Conservation (phyloP, 129 eudicot species). For the Centrapalus pauciflorus region DNA sequence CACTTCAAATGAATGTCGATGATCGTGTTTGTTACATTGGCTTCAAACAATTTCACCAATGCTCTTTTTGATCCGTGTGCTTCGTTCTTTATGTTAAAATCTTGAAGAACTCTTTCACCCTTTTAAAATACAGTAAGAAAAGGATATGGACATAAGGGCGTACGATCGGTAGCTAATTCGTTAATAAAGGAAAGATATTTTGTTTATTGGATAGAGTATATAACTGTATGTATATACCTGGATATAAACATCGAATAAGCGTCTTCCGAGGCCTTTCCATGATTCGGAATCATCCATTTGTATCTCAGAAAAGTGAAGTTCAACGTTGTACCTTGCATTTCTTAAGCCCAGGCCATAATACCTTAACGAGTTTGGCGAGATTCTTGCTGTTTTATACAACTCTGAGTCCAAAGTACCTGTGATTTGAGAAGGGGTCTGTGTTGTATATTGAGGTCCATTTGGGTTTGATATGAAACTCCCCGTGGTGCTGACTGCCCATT, state of each 20-base stretch:
- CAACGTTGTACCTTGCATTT: constrained; percentile 46
- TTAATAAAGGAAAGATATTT: not conserved
- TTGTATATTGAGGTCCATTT: constrained; percentile 43
- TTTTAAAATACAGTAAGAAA: constrained; percentile 13
- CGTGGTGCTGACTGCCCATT: constrained; percentile 67
- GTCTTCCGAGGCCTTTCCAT: constrained; percentile 75
- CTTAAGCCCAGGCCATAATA: constrained; percentile 63
- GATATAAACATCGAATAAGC: constrained; percentile 61
- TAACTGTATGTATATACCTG: constrained; percentile 78
- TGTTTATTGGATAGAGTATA: not conserved
- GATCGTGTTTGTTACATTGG: constrained; percentile 52
- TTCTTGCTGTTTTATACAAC: constrained; percentile 62
- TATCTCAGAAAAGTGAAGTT: constrained; percentile 75
- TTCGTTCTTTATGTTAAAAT: constrained; percentile 52
- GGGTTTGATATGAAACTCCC: constrained; percentile 63
- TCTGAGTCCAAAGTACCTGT: constrained; percentile 61
- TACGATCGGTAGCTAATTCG: not conserved
- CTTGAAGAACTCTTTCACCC: constrained; percentile 62
- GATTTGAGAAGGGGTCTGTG: constrained; percentile 53
- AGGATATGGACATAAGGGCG: not conserved
- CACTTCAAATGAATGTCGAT: constrained; percentile 62
- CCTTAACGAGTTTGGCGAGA: constrained; percentile 62
- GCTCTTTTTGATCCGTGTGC: constrained; percentile 54
- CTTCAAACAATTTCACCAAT: constrained; percentile 39
- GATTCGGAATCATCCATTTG: constrained; percentile 60